Percentiles rank a stretch among this genome's conserved stretches.
These are phyloP conservation scores for Ampelocalamus luodianensis DNA, from an alignment of 176 grass and related monocot genomes.

Conservation along the genomic window DNA sequence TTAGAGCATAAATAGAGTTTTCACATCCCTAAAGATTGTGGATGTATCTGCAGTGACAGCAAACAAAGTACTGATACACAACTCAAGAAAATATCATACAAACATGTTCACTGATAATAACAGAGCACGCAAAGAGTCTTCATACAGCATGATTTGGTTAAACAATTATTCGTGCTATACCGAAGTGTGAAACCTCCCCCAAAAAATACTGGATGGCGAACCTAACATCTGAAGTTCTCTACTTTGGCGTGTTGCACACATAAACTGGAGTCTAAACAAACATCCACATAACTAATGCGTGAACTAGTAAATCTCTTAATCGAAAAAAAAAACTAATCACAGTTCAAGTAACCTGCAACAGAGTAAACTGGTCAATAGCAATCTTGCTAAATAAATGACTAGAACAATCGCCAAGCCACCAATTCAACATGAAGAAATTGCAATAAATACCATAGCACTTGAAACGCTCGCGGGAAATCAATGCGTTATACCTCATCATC, in stretches of 20 bases:
- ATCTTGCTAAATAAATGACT: slow-evolving; percentile 9
- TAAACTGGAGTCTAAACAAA: slow-evolving; percentile 10
- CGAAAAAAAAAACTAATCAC: background rate
- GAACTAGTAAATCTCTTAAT: background rate
- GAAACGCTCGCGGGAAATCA: background rate
- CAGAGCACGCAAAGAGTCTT: background rate
- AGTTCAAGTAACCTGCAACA: slow-evolving; percentile 6
- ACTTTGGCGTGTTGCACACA: background rate
- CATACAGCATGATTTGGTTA: background rate
- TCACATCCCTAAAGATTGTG: background rate
- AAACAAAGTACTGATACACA: background rate
- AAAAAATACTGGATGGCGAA: background rate
- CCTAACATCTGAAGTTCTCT: background rate
- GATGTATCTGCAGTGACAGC: background rate
- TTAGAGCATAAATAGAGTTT: background rate
- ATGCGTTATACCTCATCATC: slow-evolving; percentile 87
- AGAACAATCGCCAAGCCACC: background rate
- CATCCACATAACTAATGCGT: background rate
- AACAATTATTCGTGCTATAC: background rate
- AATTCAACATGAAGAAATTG: slow-evolving; percentile 3
- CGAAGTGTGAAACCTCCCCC: background rate
- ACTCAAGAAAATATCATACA: background rate
- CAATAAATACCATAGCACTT: background rate
- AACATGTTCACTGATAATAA: background rate
- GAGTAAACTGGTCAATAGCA: background rate